Evolutionary conservation across 805 yeast genomes (phyloP), one percentile per base, ranked within the genome.

Genomic region (Maudiozyma pseudohumilis): DNA sequence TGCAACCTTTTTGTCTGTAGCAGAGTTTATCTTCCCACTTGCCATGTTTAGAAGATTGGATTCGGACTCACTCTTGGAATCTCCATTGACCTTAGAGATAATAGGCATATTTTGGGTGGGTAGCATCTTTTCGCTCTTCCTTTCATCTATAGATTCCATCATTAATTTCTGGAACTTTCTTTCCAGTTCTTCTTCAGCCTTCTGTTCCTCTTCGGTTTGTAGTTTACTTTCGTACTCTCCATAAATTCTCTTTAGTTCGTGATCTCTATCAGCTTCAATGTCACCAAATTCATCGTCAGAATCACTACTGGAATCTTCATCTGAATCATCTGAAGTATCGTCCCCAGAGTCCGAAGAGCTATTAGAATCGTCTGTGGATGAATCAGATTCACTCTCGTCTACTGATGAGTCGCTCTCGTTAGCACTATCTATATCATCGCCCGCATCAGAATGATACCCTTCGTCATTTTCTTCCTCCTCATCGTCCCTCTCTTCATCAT

Each of bases 141-240:
- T 54, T 5, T 62, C 54, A 19, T 64, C 70, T 40, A 73, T 59
- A 8, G 81, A 66, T 16, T 74, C 77, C n/a, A 60, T 48, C 42
- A 77, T 62, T 49, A 80, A 55, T 36, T 56, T 61, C 40, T 70
- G 70, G 42, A 75, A 72, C 47, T 79, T 81, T 35, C 59, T 66
- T 27, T 78, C 85, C 34, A 81, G 44, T 25, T 69, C 74, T 3
- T 67, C 72, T 23, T 66, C 70, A 20, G 74, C 66, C 42, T 65
- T 65, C 23, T 51, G 55, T 39, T 72, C 73, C 36, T 68, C 72
- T 28, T 62, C 66, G 22, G 55, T 60, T 35, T 48, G 52, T 19
- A 64, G 40, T 37, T 58, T 65, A 19, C 49, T 49, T 33, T 62
- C 66, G 42, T 59, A 65, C 20, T 64, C 67, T 36, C 64, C 64